These are phyloP conservation scores for Fusarium hainanense DNA, from an alignment of 2,329 filamentous ascomycete species.

Conservation along the genomic window DNA sequence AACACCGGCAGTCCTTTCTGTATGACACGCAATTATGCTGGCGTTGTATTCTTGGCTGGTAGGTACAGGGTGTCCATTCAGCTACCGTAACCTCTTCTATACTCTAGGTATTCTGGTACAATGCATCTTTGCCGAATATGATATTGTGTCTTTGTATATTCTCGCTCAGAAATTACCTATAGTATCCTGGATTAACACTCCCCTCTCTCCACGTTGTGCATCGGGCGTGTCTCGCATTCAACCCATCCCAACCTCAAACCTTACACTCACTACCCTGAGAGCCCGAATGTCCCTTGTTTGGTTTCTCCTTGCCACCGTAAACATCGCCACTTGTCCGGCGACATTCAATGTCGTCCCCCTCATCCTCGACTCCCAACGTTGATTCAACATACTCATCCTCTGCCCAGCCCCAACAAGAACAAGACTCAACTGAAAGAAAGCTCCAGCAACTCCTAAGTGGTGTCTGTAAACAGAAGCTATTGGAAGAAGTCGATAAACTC, in stretches of 20 bases:
- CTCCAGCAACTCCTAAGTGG: slow-evolving; percentile 41
- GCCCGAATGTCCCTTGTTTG: slow-evolving; percentile 25
- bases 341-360: slow-evolving; percentile 42
- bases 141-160: slow-evolving; percentile 31
- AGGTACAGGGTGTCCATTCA: slow-evolving; percentile 7
- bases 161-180: slow-evolving; percentile 18
- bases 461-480: slow-evolving; percentile 41
- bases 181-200: slow-evolving; percentile 26
- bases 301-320: slow-evolving; percentile 28
- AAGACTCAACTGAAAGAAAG: slow-evolving; percentile 22
- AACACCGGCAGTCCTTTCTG: slow-evolving; percentile 36
- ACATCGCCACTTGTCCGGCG: slow-evolving; percentile 21
- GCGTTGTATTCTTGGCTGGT: slow-evolving; percentile 17
- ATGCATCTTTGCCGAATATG: slow-evolving; percentile 3
- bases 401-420: slow-evolving; percentile 22
- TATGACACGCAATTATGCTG: slow-evolving; percentile 32
- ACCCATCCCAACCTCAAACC: slow-evolving; percentile 4
- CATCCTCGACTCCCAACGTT: slow-evolving; percentile 20
- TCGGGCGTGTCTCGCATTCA: slow-evolving; percentile 28
- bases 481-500: slow-evolving; percentile 45
- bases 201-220: slow-evolving; percentile 9
- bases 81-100: not conserved
- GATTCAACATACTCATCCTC: slow-evolving; percentile 17
- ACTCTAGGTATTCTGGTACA: not conserved
- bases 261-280: slow-evolving; percentile 1